Conservation (phyloP, 495 filamentous ascomycete species). For the Penicillium salamii region DNA sequence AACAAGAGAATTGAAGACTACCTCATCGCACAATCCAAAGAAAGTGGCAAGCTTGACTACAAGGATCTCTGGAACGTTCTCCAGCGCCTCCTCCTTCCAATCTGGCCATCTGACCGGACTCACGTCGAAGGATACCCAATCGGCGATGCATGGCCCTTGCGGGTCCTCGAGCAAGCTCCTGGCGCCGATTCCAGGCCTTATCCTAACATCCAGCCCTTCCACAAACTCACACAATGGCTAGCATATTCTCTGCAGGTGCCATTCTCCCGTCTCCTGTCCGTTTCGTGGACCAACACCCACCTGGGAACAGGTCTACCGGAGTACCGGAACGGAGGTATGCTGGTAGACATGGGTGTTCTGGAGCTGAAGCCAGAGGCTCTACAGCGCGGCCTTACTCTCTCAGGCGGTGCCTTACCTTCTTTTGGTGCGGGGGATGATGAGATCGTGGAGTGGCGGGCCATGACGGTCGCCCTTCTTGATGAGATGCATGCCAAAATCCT, state of each 20-base stretch:
- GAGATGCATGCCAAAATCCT: slow-evolving; percentile 63
- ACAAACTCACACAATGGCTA: slow-evolving; percentile 89
- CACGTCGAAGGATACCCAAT: slow-evolving; percentile 49
- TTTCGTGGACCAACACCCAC: slow-evolving; percentile 74
- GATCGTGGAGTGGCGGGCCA: slow-evolving; percentile 82
- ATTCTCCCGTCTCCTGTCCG: slow-evolving; percentile 71
- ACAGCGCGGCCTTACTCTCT: slow-evolving; percentile 46
- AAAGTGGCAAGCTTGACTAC: slow-evolving; percentile 26
- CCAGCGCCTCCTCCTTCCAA: slow-evolving; percentile 48
- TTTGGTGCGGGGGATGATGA: slow-evolving; percentile 80
- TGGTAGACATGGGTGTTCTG: slow-evolving; percentile 79
- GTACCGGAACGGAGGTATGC: slow-evolving; percentile 82
- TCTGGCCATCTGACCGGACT: slow-evolving; percentile 56
- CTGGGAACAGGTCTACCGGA: slow-evolving; percentile 82
- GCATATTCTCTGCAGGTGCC: slow-evolving; percentile 87
- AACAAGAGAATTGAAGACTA: slow-evolving; percentile 48
- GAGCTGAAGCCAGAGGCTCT: slow-evolving; percentile 65
- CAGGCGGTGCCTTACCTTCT: slow-evolving; percentile 65
- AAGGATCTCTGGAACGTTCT: slow-evolving; percentile 46
- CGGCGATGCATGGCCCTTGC: slow-evolving; percentile 57
- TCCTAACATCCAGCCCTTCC: slow-evolving; percentile 55
- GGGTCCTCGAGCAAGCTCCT: slow-evolving; percentile 16
- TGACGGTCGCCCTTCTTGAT: slow-evolving; percentile 83
- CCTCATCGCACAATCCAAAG: slow-evolving; percentile 29
- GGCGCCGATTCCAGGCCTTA: slow-evolving; percentile 7